phyloP scores from a whole-genome alignment of 2,329 filamentous ascomycete species.

The Leptographium lundbergii region DNA sequence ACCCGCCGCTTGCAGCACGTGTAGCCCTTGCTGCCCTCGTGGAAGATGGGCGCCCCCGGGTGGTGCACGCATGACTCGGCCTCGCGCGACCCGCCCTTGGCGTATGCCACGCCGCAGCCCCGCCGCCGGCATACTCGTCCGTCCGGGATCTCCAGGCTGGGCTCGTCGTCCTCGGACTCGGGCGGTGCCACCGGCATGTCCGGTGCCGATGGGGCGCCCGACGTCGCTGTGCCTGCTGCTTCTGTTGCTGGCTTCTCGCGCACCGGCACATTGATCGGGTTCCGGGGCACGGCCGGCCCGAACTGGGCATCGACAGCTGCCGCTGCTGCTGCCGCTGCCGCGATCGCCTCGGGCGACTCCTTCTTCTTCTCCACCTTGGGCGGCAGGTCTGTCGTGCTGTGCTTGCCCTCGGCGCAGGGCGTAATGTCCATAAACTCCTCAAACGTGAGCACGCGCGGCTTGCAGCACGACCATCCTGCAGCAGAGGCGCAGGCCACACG shows the following conservation, averaged over 20 bases:
- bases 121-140: slow-evolving; percentile 67
- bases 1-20: slow-evolving; percentile 93
- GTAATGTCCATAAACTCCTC: slow-evolving; percentile 92
- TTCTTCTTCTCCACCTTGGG: slow-evolving; percentile 48
- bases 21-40: slow-evolving; percentile 97
- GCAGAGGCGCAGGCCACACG: not conserved
- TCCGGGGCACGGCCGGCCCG: slow-evolving; percentile 23
- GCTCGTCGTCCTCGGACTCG: slow-evolving; percentile 82
- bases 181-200: slow-evolving; percentile 45
- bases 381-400: slow-evolving; percentile 71
- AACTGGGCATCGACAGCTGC: slow-evolving; percentile 10
- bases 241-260: slow-evolving; percentile 14
- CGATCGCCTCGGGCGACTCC: slow-evolving; percentile 35
- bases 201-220: slow-evolving; percentile 26
- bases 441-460: slow-evolving; percentile 89
- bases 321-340: slow-evolving; percentile 29
- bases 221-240: not conserved
- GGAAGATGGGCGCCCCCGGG: slow-evolving; percentile 83
- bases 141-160: slow-evolving; percentile 56
- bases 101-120: slow-evolving; percentile 58
- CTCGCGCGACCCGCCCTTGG: slow-evolving; percentile 44
- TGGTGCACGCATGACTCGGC: slow-evolving; percentile 77
- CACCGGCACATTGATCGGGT: slow-evolving; percentile 20
- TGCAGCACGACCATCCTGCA: slow-evolving; percentile 97
- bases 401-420: slow-evolving; percentile 85